Percentiles rank a stretch among this genome's conserved stretches.
phyloP scores from a whole-genome alignment of 768 basidiomycete genomes.

The Strobilomyces dryophilus region DNA sequence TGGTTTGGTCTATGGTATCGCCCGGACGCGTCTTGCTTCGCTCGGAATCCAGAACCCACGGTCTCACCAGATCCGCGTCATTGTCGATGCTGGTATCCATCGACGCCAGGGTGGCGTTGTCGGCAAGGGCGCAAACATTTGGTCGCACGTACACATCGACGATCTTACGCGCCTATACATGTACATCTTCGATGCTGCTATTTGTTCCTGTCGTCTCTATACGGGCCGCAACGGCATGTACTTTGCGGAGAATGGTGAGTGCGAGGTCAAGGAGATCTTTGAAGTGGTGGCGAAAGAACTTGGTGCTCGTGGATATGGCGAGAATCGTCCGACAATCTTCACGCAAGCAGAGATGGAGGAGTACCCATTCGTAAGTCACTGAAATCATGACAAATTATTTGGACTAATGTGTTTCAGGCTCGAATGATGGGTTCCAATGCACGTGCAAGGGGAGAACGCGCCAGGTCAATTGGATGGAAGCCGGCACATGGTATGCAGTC shows the following conservation, averaged over 20 bases:
- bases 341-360: conserved; percentile 22
- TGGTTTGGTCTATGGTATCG: conserved; percentile 56
- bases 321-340: conserved; percentile 39
- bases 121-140: conserved; percentile 54
- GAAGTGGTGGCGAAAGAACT: conserved; percentile 36
- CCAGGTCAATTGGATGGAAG: conserved; percentile 20
- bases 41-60: conserved; percentile 49
- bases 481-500: conserved; percentile 34
- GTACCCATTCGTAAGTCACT: conserved; percentile 14
- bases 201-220: conserved; percentile 15
- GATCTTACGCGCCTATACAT: conserved; percentile 45
- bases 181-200: conserved; percentile 36
- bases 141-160: conserved; percentile 56
- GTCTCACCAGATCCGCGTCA: conserved; percentile 48
- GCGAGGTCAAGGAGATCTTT: conserved; percentile 39
- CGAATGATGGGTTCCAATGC: conserved; percentile 17
- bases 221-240: conserved; percentile 44
- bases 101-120: conserved; percentile 52
- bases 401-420: conserved; percentile 6
- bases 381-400: not conserved
- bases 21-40: conserved; percentile 43
- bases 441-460: conserved; percentile 18
- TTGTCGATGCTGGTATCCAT: conserved; percentile 42
- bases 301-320: conserved; percentile 22
- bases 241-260: conserved; percentile 50